Evolutionary conservation across 2,329 filamentous ascomycete genomes (phyloP).

Genomic region (Clarireedia homoeocarpa): DNA sequence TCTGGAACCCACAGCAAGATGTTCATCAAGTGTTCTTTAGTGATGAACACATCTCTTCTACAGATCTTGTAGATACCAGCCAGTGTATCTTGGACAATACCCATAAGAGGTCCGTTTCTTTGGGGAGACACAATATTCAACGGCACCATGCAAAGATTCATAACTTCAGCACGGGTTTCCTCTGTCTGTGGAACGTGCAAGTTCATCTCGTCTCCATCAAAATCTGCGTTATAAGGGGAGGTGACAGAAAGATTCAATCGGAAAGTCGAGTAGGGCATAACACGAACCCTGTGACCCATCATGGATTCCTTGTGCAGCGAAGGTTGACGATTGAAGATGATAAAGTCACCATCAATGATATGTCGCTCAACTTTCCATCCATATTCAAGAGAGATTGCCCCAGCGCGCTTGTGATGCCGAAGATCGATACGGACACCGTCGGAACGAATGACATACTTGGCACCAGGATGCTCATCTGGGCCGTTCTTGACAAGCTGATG

Average conservation of each 20-base stretch:
- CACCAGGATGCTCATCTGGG: slow-evolving; percentile 89
- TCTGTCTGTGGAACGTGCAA: slow-evolving; percentile 97
- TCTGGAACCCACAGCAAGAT: slow-evolving; percentile 94
- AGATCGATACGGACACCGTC: slow-evolving; percentile 93
- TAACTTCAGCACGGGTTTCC: slow-evolving; percentile 91
- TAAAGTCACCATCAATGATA: slow-evolving; percentile 90
- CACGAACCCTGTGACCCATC: slow-evolving; percentile 97
- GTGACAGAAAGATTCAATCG: slow-evolving; percentile 95
- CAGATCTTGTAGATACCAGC: slow-evolving; percentile 97
- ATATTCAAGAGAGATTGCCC: slow-evolving; percentile 81
- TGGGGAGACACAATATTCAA: slow-evolving; percentile 98
- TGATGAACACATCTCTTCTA: slow-evolving; percentile 83
- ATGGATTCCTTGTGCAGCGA: slow-evolving; percentile 99
- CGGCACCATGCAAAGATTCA: slow-evolving; percentile 93
- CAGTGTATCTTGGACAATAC: slow-evolving; percentile 96
- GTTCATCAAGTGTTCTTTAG: slow-evolving; percentile 90
- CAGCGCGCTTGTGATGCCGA: slow-evolving; percentile 78
- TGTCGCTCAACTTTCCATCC: slow-evolving; percentile 99
- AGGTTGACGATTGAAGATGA: slow-evolving; percentile 99
- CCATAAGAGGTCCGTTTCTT: slow-evolving; percentile 95
- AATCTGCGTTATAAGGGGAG: slow-evolving; percentile 98
- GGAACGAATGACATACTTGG: slow-evolving; percentile 90
- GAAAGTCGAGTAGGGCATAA: slow-evolving; percentile 99
- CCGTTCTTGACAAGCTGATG: slow-evolving; percentile 87
- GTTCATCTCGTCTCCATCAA: slow-evolving; percentile 99